phyloP scores from a whole-genome alignment of 805 yeast genomes.

The Tetrapisispora taiwanensis region DNA sequence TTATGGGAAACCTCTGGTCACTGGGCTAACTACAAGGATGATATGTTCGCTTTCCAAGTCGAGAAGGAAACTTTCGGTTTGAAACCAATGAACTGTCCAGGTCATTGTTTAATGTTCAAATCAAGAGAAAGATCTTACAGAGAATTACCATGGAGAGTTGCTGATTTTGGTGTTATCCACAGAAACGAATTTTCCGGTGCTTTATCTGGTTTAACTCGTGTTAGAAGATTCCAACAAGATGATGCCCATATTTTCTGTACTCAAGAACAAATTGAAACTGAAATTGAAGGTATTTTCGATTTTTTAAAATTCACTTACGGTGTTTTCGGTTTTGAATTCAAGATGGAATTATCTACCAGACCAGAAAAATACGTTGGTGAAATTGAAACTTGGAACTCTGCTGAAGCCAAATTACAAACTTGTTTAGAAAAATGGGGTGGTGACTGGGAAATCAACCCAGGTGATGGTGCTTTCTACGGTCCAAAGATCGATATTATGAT shows the following conservation, averaged over 20 bases:
- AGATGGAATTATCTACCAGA: slow-evolving; percentile 94
- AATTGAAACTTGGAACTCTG: slow-evolving; percentile 84
- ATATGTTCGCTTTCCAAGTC: slow-evolving; percentile 93
- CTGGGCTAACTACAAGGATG: slow-evolving; percentile 95
- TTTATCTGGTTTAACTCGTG: slow-evolving; percentile 82
- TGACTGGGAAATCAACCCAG: slow-evolving; percentile 88
- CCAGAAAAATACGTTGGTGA: slow-evolving; percentile 96
- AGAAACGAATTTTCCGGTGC: slow-evolving; percentile 95
- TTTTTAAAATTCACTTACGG: slow-evolving; percentile 82
- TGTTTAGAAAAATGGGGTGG: slow-evolving; percentile 83
- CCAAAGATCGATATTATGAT: slow-evolving; percentile 95
- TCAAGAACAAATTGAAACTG: slow-evolving; percentile 60
- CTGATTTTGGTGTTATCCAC: slow-evolving; percentile 88
- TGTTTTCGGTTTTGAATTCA: slow-evolving; percentile 86
- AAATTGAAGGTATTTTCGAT: slow-evolving; percentile 69
- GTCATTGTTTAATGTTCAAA: slow-evolving; percentile 79
- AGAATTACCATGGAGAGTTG: slow-evolving; percentile 74
- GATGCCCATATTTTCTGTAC: slow-evolving; percentile 96
- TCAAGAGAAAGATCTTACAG: slow-evolving; percentile 70
- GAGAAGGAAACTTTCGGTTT: slow-evolving; percentile 93
- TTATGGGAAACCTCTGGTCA: slow-evolving; percentile 99
- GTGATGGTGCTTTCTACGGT: slow-evolving; percentile 95
- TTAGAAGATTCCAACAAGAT: slow-evolving; percentile 92
- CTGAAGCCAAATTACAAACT: slow-evolving; percentile 73
- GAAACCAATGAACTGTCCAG: slow-evolving; percentile 95